Evolutionary conservation across 345 rosid genomes (phyloP), one percentile per base, ranked within the genome.

Genomic region (Hibiscus syriacus): DNA sequence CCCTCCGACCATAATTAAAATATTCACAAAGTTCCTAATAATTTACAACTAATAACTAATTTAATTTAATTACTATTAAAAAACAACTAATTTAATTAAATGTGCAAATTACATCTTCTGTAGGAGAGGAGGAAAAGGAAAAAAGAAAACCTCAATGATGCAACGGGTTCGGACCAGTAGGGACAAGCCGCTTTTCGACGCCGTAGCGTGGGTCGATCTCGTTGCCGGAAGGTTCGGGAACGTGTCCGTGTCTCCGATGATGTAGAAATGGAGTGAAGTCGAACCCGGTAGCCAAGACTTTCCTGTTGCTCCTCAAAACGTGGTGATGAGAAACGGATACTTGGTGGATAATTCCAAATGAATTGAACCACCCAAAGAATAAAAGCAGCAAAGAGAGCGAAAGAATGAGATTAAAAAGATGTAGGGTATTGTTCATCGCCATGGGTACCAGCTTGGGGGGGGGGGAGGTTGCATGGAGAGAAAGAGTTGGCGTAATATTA

Each of bases 81-180:
- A n/a, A n/a, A n/a, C n/a, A n/a, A n/a, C n/a, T n/a, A n/a, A n/a
- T n/a, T n/a, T n/a, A n/a, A n/a, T n/a, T n/a, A n/a, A n/a, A n/a
- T n/a, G n/a, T n/a, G n/a, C n/a, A n/a, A n/a, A n/a, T 61, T 6
- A 20, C 11, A 6, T 52, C 56, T 22, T 52, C 55, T 50, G 30
- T 48, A 68, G 76, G 26, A 52, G 5, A 23, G 19, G 3, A 29
- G 66, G 20, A 61, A 16, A 17, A 73, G 55, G 59, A 59, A 39
- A n/a, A n/a, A 49, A 29, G 6, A 43, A 50, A 45, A 36, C 50
- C 76, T 88, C 79, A 88, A 74, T 88, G 91, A 78, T 88, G 95
- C 84, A 88, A 71, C 3, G 95, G 95, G 72, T 88, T 88, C 53
- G 95, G 95, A 76, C 95, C 95, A 26, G 88, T 81, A 43, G 95